phyloP scores from a whole-genome alignment of 306 rosid species.

The Lotus japonicus region DNA sequence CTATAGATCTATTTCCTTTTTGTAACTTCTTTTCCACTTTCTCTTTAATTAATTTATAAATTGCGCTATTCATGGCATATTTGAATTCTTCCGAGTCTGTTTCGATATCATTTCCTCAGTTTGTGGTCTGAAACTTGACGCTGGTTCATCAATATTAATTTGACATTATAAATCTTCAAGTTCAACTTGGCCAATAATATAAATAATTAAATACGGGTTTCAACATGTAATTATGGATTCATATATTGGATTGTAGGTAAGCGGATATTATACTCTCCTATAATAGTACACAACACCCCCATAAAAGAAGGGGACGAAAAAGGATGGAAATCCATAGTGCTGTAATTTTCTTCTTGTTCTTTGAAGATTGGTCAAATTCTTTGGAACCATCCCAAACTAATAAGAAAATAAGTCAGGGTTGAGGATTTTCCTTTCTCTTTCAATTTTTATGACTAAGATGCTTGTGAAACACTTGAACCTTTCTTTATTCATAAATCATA shows the following conservation, averaged over 20 bases:
- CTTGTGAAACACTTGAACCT: neutral
- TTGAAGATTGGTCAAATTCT: constrained; percentile 1
- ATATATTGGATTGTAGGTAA: constrained; percentile 33
- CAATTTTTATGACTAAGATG: neutral
- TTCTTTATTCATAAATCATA: neutral
- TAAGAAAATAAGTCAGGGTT: neutral
- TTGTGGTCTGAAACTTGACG: neutral
- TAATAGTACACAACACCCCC: constrained; percentile 5
- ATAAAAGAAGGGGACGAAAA: neutral
- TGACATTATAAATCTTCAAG: constrained; percentile 17
- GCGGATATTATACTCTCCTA: constrained; percentile 22
- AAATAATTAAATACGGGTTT: neutral
- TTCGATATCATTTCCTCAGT: neutral
- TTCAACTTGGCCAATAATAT: neutral
- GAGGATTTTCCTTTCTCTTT: too few species aligned
- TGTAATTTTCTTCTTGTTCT: neutral
- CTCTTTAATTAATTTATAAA: neutral
- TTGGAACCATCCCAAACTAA: neutral
- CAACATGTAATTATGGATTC: constrained; percentile 45
- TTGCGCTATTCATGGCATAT: neutral
- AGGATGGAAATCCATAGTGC: neutral
- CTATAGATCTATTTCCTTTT: neutral
- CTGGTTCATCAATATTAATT: constrained; percentile 7
- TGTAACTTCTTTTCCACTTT: neutral
- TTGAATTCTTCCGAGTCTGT: neutral